Evolutionary conservation across 441 rosid genomes (phyloP), one percentile per base, ranked within the genome.

Genomic region (Hura crepitans): DNA sequence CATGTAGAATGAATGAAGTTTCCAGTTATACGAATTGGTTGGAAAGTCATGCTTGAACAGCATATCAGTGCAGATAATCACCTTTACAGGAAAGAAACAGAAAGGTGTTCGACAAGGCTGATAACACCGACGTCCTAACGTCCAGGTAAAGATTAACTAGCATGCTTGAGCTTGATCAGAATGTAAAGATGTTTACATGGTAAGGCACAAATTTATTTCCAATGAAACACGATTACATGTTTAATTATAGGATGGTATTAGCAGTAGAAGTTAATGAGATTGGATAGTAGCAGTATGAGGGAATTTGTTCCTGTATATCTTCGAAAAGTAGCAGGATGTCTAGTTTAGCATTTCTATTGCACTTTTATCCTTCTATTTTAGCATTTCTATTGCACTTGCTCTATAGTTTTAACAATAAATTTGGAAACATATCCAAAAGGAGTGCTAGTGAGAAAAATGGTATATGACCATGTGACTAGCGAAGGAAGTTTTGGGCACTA

Each of bases 1-100:
- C 66, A 67, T 75, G 66, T 79, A 87, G 81, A 81, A 70, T 46
- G 53, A 39, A 58, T 51, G 75, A 65, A 37, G 54, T 69, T 33
- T 70, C 2, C 61, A 22, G 70, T 70, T 39, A 63, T 56, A 76
- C 72, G 67, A 20, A 59, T 62, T 23, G 15, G 51, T 31, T 53
- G 56, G 67, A 43, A 77, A 73, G 49, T 72, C 59, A 25, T 27
- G 77, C 39, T 68, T 72, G 37, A 9, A 70, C 30, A 64, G 68
- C 51, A 56, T 46, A 73, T 57, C 57, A 57, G 59, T n/a, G n/a
- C n/a, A 61, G 69, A 27, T 60, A 64, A 49, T 43, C 47, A 20
- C 11, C 43, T 15, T 50, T 72, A 28, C 59, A 62, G 74, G 46
- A 77, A 28, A 2, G 76, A 67, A 72, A 57, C 66, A 31, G 49